These are phyloP conservation scores for Angomonas ambiguus DNA, from an alignment of 208 protist genomes.

Conservation along the genomic window DNA sequence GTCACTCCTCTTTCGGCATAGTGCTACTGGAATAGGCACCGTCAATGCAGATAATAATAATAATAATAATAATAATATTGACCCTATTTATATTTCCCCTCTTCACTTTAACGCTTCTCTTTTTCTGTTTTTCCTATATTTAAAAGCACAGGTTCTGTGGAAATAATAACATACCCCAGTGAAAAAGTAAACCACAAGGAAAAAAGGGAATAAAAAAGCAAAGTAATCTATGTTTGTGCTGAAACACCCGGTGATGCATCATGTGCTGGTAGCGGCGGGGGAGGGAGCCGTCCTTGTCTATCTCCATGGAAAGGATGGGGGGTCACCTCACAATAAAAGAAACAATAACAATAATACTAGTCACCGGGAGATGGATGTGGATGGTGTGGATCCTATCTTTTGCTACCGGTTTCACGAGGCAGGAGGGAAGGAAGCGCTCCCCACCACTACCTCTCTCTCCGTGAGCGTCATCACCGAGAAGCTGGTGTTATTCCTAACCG, in stretches of 20 bases:
- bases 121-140: conserved; percentile 10
- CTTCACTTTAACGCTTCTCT: not conserved
- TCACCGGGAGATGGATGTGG: no score
- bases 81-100: not conserved
- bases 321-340: not conserved
- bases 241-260: not conserved
- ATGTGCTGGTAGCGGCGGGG: not conserved
- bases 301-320: not conserved
- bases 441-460: not conserved
- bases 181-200: not conserved
- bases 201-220: not conserved
- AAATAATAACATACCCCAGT: no score
- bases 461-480: not conserved
- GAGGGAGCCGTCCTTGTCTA: not conserved
- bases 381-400: not conserved
- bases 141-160: not conserved
- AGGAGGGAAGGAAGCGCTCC: no score
- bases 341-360: no score
- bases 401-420: not conserved
- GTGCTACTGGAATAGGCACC: not conserved
- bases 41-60: no score
- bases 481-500: not conserved
- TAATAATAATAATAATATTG: conserved; percentile 2
- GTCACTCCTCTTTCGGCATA: no score
- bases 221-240: not conserved